Evolutionary conservation across 225 moss, liverwort and hornwort species (phyloP).

Genomic region (Bryoerythrophyllum caledonicum): DNA sequence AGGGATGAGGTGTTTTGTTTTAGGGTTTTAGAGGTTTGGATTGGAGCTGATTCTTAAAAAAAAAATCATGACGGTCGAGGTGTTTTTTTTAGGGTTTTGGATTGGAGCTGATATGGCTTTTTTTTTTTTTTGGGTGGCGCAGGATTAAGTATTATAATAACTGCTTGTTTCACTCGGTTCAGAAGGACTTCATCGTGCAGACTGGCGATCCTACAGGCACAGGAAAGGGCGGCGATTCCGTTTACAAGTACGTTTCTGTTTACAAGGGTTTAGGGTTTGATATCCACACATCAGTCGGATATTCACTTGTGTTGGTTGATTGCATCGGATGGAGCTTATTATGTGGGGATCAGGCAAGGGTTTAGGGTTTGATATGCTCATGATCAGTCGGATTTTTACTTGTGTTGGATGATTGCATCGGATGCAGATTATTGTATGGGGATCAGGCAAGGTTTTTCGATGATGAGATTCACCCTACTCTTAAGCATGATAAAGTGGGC

Average conservation of each 20-base stretch:
- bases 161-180: constrained; percentile 87
- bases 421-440: constrained; percentile 81
- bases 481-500: constrained; percentile 88
- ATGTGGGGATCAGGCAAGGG: too few relatives aligned
- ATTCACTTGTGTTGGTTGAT: not conserved
- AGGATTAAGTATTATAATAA: constrained; percentile 97
- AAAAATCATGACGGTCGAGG: too few relatives aligned
- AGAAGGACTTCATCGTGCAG: constrained; percentile 95
- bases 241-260: constrained; percentile 74
- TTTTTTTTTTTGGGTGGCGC: constrained; percentile 14
- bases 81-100: not conserved
- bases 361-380: too few relatives aligned
- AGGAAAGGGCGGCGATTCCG: constrained; percentile 90
- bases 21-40: constrained; percentile 8
- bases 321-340: too few relatives aligned
- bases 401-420: not conserved
- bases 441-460: constrained; percentile 92
- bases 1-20: too few relatives aligned
- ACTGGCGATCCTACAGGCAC: constrained; percentile 89
- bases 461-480: constrained; percentile 81
- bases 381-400: not conserved
- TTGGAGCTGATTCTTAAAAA: constrained; percentile 15
- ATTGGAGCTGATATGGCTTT: not conserved
- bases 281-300: not conserved
- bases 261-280: not conserved